phyloP scores from a whole-genome alignment of 2,329 filamentous ascomycete species.

The Elsinoe necatrix region DNA sequence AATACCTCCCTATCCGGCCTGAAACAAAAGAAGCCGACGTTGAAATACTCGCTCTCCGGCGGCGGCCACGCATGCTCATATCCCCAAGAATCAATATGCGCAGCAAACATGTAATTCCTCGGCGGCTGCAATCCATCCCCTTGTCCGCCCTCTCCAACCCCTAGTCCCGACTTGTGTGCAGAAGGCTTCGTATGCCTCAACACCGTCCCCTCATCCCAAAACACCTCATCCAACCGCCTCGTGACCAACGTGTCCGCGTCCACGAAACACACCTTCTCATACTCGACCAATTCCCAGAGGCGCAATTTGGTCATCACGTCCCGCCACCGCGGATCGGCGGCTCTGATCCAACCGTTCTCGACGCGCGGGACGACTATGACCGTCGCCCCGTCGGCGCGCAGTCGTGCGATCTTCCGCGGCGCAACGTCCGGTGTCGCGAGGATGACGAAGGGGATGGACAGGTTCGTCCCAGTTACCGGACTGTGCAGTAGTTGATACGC shows the following conservation, averaged over 20 bases:
- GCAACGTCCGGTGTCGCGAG: slow-evolving; percentile 30
- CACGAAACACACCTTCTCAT: slow-evolving; percentile 31
- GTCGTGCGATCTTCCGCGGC: slow-evolving; percentile 25
- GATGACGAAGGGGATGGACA: slow-evolving; percentile 32
- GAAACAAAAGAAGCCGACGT: slow-evolving; percentile 34
- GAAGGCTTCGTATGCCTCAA: slow-evolving; percentile 18
- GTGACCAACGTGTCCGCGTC: slow-evolving; percentile 30
- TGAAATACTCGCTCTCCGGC: slow-evolving; percentile 23
- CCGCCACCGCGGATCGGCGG: slow-evolving; percentile 25
- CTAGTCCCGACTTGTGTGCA: too few relatives aligned
- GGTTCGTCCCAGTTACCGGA: slow-evolving; percentile 28
- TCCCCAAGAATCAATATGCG: slow-evolving; percentile 27
- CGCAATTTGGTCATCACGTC: slow-evolving; percentile 33
- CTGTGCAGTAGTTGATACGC: slow-evolving; percentile 34
- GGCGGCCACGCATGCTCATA: slow-evolving; percentile 30
- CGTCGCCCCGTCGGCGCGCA: slow-evolving; percentile 31
- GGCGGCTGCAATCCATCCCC: slow-evolving; percentile 24
- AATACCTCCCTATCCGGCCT: slow-evolving; percentile 28
- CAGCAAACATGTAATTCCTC: slow-evolving; percentile 34
- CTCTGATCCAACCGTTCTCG: slow-evolving; percentile 26
- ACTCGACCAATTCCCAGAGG: slow-evolving; percentile 28
- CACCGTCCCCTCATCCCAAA: slow-evolving; percentile 31
- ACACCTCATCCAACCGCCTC: slow-evolving; percentile 26
- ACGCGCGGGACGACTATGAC: slow-evolving; percentile 29
- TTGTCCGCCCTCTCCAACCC: slow-evolving; percentile 22